A percentile compares a stretch with the other conserved stretches of the same genome.
Evolutionary conservation across 352 stramenopile species (phyloP).

Genomic region (Sclerospora graminicola): DNA sequence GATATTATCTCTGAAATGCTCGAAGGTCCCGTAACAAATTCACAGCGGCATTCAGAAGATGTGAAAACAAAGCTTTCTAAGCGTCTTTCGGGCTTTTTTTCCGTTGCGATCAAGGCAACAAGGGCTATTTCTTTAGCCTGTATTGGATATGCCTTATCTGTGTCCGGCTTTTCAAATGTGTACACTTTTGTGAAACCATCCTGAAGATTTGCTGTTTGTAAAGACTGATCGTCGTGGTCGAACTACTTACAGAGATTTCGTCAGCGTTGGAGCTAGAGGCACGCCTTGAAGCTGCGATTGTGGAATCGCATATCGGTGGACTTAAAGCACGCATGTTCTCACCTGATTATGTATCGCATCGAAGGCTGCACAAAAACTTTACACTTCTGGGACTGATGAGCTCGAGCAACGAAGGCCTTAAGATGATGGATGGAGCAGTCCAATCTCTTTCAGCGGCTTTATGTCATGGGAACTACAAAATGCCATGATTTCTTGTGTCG

Average conservation of each 20-base stretch:
- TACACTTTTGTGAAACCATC: constrained; percentile 79
- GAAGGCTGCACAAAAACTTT: constrained; percentile 86
- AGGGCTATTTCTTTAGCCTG: constrained; percentile 83
- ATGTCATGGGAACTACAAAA: constrained; percentile 82
- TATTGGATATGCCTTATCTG: constrained; percentile 85
- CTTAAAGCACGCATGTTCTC: constrained; percentile 84
- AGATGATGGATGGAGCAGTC: constrained; percentile 89
- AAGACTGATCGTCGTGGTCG: constrained; percentile 80
- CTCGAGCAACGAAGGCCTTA: constrained; percentile 80
- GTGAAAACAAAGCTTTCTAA: constrained; percentile 93
- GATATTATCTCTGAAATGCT: constrained; percentile 86
- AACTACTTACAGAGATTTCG: constrained; percentile 81
- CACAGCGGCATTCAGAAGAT: constrained; percentile 72
- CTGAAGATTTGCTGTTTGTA: constrained; percentile 76
- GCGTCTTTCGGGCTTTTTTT: constrained; percentile 84
- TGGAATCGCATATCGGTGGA: constrained; percentile 83
- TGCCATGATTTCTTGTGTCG: constrained; percentile 84
- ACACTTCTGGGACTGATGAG: constrained; percentile 84
- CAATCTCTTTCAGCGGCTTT: constrained; percentile 81
- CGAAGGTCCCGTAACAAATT: constrained; percentile 79
- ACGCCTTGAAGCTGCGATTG: constrained; percentile 75
- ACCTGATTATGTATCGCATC: constrained; percentile 70
- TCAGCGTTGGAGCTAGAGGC: constrained; percentile 75
- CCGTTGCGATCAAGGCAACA: constrained; percentile 82
- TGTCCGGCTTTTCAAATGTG: constrained; percentile 86